Percentiles rank a stretch among this genome's conserved stretches.
Conservation (phyloP, 257 asterid species). For the Penstemon newberryi region DNA sequence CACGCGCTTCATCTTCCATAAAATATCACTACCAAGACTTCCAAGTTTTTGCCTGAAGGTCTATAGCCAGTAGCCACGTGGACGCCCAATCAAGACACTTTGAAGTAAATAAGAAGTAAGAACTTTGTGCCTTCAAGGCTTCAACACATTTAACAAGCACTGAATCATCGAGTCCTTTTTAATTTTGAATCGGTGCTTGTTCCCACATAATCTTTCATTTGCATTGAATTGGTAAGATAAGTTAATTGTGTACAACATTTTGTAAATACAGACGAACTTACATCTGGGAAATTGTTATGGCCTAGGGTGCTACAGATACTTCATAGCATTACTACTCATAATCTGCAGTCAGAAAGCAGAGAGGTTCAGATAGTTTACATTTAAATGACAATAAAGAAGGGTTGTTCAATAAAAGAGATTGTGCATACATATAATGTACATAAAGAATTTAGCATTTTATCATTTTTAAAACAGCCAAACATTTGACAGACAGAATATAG, state of each 20-base stretch:
- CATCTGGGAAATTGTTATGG: neutral
- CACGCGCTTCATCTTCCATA: neutral
- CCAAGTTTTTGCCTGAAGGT: neutral
- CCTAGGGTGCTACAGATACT: neutral
- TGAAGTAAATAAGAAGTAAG: neutral
- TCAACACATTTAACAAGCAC: neutral
- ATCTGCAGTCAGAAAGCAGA: constrained; percentile 19
- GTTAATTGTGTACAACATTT: neutral
- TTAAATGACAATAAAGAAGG: neutral
- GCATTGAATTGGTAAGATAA: neutral
- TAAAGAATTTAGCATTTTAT: neutral
- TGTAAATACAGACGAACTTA: constrained; percentile 1
- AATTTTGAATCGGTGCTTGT: neutral
- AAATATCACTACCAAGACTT: constrained; percentile 1
- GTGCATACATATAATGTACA: neutral
- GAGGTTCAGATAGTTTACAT: neutral
- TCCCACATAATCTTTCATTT: neutral
- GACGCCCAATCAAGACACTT: constrained; percentile 1
- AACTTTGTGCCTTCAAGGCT: neutral
- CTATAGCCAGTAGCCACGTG: neutral
- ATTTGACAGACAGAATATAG: neutral
- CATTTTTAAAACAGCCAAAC: neutral
- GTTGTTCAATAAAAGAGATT: neutral
- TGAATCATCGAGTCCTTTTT: neutral
- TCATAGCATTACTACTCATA: neutral